Conservation (phyloP, 2,329 filamentous ascomycete species). For the Penicillium sp. region DNA sequence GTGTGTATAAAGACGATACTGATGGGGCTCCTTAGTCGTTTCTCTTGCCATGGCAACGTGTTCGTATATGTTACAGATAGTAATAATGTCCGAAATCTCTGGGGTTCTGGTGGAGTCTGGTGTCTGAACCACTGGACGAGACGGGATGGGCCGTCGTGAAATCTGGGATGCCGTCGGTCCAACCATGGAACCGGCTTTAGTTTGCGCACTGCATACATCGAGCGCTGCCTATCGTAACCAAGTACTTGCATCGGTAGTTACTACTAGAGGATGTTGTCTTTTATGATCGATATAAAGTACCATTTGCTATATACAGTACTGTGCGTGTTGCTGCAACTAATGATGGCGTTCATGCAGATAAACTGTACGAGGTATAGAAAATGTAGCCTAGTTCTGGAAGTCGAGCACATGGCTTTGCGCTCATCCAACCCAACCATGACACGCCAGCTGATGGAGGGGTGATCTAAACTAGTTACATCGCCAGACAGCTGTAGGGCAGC, state of each 20-base stretch:
- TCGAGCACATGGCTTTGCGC: constrained; percentile 17
- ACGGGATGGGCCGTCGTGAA: constrained; percentile 17
- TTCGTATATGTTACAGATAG: constrained; percentile 1
- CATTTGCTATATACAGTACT: not conserved
- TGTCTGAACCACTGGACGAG: constrained; percentile 21
- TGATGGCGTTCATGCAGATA: constrained; percentile 18
- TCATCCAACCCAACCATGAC: constrained; percentile 15
- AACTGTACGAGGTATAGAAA: constrained; percentile 13
- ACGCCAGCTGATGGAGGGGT: constrained; percentile 7
- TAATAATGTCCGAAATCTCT: constrained; percentile 4
- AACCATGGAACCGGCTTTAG: constrained; percentile 17
- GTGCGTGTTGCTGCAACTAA: constrained; percentile 8
- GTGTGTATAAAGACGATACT: constrained; percentile 12
- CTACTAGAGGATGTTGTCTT: not conserved
- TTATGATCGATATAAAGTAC: not conserved
- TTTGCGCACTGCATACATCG: not conserved
- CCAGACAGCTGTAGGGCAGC: constrained; percentile 6
- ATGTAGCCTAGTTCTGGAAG: constrained; percentile 16
- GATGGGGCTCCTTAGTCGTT: constrained; percentile 2
- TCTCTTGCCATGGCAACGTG: constrained; percentile 20
- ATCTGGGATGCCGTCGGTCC: constrained; percentile 10
- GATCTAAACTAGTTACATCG: not conserved
- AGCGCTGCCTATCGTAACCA: not conserved
- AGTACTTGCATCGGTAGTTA: not conserved
- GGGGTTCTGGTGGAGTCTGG: constrained; percentile 18